Conservation (phyloP, 768 basidiomycete genomes). For the Hydnomerulius pinastri region DNA sequence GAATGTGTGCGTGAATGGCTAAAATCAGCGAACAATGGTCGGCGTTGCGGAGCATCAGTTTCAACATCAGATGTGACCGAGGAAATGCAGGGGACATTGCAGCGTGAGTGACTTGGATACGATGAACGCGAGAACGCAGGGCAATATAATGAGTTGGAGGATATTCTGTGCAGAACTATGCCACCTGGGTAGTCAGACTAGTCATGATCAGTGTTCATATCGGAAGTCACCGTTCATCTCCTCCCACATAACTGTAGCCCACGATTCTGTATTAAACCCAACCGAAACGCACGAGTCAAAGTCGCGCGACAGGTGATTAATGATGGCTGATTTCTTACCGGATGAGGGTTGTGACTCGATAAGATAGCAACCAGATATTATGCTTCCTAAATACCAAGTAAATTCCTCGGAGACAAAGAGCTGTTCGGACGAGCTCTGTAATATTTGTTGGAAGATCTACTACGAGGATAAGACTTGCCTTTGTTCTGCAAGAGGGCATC, state of each 20-base stretch:
- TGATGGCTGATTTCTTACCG: conserved; percentile 14
- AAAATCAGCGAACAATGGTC: conserved; percentile 24
- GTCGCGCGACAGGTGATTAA: background rate
- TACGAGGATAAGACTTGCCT: conserved; percentile 2
- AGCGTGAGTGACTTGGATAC: background rate
- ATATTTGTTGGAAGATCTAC: conserved; percentile 3
- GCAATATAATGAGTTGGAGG: background rate
- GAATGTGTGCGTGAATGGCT: conserved; percentile 5
- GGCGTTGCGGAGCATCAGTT: background rate
- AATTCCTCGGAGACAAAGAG: background rate
- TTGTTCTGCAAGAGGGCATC: conserved; percentile 10
- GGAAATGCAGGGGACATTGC: background rate
- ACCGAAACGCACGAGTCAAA: conserved; percentile 13
- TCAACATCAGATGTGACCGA: background rate
- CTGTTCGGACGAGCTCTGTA: conserved; percentile 4
- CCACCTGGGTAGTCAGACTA: background rate
- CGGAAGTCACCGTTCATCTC: conserved; percentile 11
- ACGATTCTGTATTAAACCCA: conserved; percentile 20
- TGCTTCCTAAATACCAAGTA: background rate
- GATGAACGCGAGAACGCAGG: background rate
- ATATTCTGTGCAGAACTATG: background rate
- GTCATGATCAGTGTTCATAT: conserved; percentile 2
- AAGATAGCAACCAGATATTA: conserved; percentile 13
- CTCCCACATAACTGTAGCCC: background rate
- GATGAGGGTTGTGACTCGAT: conserved; percentile 19